These are phyloP conservation scores for Fraxinus excelsior DNA, from an alignment of 257 asterid species.

Conservation along the genomic window DNA sequence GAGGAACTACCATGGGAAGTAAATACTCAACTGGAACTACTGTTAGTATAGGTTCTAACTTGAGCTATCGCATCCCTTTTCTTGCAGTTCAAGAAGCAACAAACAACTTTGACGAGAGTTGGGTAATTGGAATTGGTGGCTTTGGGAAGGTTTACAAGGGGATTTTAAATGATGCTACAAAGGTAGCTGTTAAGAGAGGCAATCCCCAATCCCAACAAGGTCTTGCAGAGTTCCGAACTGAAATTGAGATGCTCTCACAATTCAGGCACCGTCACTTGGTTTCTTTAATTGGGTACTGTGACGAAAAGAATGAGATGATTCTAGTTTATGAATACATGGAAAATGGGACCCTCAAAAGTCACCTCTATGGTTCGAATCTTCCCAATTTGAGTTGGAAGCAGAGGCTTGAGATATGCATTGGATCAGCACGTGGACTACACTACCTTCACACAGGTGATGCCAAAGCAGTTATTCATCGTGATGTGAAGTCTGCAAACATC, in stretches of 20 bases:
- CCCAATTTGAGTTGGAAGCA: constrained; percentile 74
- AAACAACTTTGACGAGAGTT: constrained; percentile 64
- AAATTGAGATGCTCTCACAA: constrained; percentile 85
- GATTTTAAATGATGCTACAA: constrained; percentile 59
- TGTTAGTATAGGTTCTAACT: constrained; percentile 54
- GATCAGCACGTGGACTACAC: constrained; percentile 78
- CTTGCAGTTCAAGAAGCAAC: constrained; percentile 69
- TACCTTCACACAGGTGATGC: constrained; percentile 80
- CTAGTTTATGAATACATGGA: constrained; percentile 80
- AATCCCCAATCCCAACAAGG: constrained; percentile 83
- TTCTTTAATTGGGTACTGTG: constrained; percentile 79
- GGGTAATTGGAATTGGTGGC: constrained; percentile 81
- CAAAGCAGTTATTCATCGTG: constrained; percentile 78
- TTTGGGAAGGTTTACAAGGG: constrained; percentile 90
- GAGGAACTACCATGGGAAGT: constrained; percentile 75
- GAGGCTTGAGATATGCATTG: constrained; percentile 84
- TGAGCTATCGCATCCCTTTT: constrained; percentile 79
- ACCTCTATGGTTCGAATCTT: constrained; percentile 56
- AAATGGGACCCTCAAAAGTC: constrained; percentile 77
- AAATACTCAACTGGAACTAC: constrained; percentile 76
- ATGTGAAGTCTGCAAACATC: constrained; percentile 84
- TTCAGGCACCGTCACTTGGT: constrained; percentile 86
- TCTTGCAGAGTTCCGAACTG: constrained; percentile 72
- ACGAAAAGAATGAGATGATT: constrained; percentile 80
- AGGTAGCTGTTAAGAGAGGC: constrained; percentile 80